Evolutionary conservation across 306 rosid genomes (phyloP), one percentile per base, ranked within the genome.

Genomic region (Acacia melanoxylon): DNA sequence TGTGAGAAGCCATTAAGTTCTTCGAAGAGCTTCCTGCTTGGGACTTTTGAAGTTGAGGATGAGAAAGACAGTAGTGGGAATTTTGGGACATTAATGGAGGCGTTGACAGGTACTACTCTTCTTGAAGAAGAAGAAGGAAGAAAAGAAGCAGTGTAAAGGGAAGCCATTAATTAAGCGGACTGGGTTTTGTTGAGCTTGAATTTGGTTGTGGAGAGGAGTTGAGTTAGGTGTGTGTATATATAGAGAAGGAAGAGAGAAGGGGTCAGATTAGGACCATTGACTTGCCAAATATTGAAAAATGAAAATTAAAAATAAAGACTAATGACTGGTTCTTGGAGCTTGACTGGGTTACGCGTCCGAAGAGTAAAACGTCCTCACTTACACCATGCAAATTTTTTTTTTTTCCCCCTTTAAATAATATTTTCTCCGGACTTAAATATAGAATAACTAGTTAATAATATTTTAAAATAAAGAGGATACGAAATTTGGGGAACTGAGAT

Each of bases 51-150:
- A 49, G 15, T 10, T 20, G 66, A 59, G 8, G 67, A 61, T 4
- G 52, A 37, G 1, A 79, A 72, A 45, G 79, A 35, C 22, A 82
- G 3, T 25, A 40, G 65, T 29, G 93, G 85, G 41, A 90, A 85
- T 42, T 82, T 86, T 8, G 92, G 92, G 83, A 90, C 63, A 8
- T 89, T 85, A 27, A 94, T 79, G 20, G 91, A 85, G 9, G 92
- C 90, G 15, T 87, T 83, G 52, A 82, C 58, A 9, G 5, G 16
- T 37, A 20, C 25, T 19, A 20, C 27, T 37, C 15, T 84, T 15
- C 78, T 80, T 11, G 73, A 59, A 46, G 65, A 31, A n/a, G 33
- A 76, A 61, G 76, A 75, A 31, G 91, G 56, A 27, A 90, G n/a
- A 27, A 80, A 19, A 67, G 86, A 70, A 45, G 90, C 86, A 67